Base-by-base conservation (phyloP, 306 rosid genomes). In the Corylus heterophylla region DNA sequence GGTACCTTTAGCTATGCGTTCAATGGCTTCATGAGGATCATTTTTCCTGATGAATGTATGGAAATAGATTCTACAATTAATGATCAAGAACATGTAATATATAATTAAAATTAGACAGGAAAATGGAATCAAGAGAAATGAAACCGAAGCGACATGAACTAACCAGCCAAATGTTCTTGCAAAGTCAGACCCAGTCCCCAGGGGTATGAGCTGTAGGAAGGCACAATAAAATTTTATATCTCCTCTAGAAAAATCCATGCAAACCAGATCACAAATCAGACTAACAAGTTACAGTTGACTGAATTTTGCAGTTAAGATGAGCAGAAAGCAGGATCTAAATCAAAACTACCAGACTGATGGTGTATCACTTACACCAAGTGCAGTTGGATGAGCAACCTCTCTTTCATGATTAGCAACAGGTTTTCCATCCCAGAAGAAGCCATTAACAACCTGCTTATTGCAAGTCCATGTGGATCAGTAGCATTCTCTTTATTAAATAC, bases 171-270 rank as follows among this genome's bases (percentile, higher is more conserved):
- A 92, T 76, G 98, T 84, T 86, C 94, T 84, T 59, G 98, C 96
- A 77, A 95, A 95, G 79, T 95, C 99, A 10, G 98, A 93, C 63
- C 98, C 99, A 51, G 99, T 95, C 56, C 99, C 99, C 66, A 95
- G 78, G 74, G 99, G 99, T 61, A 95, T 93, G 62, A 95, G 88
- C 99, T 95, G 92, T 82, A 90, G 29, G 87, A 86, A 77, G 78
- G 69, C 83, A 78, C 50, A 82, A 71, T 76, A 81, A 31, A 59
- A 73, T 42, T 42, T 87, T 66, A 80, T 20, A 64, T 61, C 55
- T 55, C 75, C 45, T 37, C 78, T 66, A 13, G 74, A 71, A 70
- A 71, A 78, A 54, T 79, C 71, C 82, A 80, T 75, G 63, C 55
- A 66, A 62, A 67, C 35, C 8, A 56, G 72, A 56, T 39, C 27